These are phyloP conservation scores for Spongospora subterranea DNA, from an alignment of 208 protist genomes.

Conservation along the genomic window DNA sequence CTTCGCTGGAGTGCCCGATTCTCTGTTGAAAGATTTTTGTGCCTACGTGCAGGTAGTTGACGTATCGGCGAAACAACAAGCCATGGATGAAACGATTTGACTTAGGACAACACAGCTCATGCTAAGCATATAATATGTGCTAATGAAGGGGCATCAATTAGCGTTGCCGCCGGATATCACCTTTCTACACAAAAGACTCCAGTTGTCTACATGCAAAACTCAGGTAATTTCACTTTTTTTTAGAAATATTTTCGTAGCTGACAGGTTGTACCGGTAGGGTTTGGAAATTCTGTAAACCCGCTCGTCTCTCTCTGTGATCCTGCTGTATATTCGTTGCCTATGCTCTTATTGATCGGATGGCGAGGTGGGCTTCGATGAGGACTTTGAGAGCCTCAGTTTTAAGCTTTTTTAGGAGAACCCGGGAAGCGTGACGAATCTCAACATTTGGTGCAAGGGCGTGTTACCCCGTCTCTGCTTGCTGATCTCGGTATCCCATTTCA, in stretches of 20 bases:
- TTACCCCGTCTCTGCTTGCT: constrained; percentile 75
- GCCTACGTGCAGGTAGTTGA: constrained; percentile 79
- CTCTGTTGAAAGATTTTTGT: constrained; percentile 80
- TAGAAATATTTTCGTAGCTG: constrained; percentile 43
- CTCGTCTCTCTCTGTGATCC: constrained; percentile 77
- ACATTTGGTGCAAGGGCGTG: constrained; percentile 78
- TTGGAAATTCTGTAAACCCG: constrained; percentile 82
- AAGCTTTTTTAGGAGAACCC: constrained; percentile 67
- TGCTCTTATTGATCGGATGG: constrained; percentile 83
- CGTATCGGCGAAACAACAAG: neutral
- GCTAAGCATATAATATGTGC: constrained; percentile 80
- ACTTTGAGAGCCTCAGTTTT: neutral
- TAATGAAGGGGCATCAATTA: constrained; percentile 81
- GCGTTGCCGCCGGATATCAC: constrained; percentile 81
- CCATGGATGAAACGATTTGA: neutral
- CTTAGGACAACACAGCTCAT: constrained; percentile 31
- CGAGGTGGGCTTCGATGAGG: constrained; percentile 65
- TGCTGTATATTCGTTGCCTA: constrained; percentile 81
- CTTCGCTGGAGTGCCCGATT: constrained; percentile 86
- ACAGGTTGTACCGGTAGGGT: constrained; percentile 64
- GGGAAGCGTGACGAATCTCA: constrained; percentile 79
- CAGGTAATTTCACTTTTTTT: neutral
- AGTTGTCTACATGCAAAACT: constrained; percentile 81
- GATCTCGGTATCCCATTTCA: constrained; percentile 77
- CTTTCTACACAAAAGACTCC: constrained; percentile 80